A percentile compares a stretch with the other conserved stretches of the same genome.
These are phyloP conservation scores for Starmerella sp. DNA, from an alignment of 805 yeast genomes.

Conservation along the genomic window DNA sequence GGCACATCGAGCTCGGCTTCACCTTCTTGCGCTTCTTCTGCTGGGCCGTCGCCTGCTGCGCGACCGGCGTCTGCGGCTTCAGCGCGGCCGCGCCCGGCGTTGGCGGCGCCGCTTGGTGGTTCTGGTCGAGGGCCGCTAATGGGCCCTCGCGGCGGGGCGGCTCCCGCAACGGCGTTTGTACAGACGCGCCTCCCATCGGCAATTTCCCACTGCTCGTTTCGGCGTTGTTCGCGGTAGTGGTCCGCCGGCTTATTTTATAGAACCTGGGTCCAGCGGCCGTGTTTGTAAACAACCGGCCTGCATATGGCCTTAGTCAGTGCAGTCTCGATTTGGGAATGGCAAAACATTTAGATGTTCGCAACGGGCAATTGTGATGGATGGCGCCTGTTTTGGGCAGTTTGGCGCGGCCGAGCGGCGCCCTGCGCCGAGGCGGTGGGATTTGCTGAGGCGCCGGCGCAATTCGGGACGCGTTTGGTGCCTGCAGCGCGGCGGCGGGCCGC, in stretches of 20 bases:
- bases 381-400: neutral
- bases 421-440: too few species aligned
- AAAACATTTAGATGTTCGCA: neutral
- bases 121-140: slow-evolving; percentile 11
- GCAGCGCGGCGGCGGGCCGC: neutral
- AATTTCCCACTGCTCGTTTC: neutral
- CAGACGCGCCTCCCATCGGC: slow-evolving; percentile 2
- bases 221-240: neutral
- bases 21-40: slow-evolving; percentile 40
- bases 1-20: slow-evolving; percentile 79
- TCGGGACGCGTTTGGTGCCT: too few species aligned
- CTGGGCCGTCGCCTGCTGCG: slow-evolving; percentile 1
- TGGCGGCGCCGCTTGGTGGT: slow-evolving; percentile 6
- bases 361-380: neutral
- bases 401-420: too few species aligned
- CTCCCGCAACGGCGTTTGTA: slow-evolving; percentile 14
- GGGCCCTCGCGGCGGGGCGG: slow-evolving; percentile 11
- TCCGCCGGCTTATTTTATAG: neutral
- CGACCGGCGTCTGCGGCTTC: slow-evolving; percentile 2
- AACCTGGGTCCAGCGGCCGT: neutral
- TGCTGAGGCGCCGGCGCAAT: too few species aligned
- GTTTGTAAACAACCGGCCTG: slow-evolving; percentile 2
- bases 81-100: neutral
- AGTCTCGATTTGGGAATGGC: slow-evolving; percentile 3
- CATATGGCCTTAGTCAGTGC: neutral